These are phyloP conservation scores for Aspergillus conjunctus DNA, from an alignment of 495 filamentous ascomycete genomes.

Conservation along the genomic window DNA sequence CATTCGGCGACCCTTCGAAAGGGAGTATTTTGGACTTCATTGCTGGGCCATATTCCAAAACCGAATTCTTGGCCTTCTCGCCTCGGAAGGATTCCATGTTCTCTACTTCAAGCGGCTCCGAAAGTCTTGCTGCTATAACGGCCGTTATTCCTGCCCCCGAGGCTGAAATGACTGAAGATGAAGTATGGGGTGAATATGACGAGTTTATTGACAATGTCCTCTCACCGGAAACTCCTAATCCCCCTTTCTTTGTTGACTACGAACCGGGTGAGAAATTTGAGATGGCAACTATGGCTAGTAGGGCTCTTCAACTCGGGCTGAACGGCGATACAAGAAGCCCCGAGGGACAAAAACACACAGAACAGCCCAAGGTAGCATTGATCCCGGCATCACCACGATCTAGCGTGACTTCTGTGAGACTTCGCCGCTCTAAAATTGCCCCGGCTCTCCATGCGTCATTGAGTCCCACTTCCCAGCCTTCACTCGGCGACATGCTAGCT, in stretches of 20 bases:
- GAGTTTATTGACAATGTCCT: conserved; percentile 79
- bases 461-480: conserved; percentile 43
- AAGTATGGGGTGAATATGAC: conserved; percentile 94
- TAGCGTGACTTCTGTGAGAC: conserved; percentile 38
- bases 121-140: conserved; percentile 58
- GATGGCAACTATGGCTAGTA: conserved; percentile 44
- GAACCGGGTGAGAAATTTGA: conserved; percentile 37
- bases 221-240: conserved; percentile 48
- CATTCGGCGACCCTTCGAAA: conserved; percentile 41
- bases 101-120: conserved; percentile 70
- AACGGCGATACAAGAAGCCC: conserved; percentile 24
- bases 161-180: conserved; percentile 71
- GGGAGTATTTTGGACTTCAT: conserved; percentile 41
- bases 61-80: conserved; percentile 73
- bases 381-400: conserved; percentile 31
- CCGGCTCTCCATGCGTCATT: conserved; percentile 45
- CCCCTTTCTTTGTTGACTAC: conserved; percentile 11
- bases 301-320: conserved; percentile 44
- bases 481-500: conserved; percentile 43
- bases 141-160: conserved; percentile 61
- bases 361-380: conserved; percentile 26
- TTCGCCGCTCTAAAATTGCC: conserved; percentile 47
- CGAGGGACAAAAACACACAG: conserved; percentile 9
- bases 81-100: conserved; percentile 68
- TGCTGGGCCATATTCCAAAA: conserved; percentile 40